Base-by-base conservation (phyloP, 106 monocot species). In the Dendrobium officinale region DNA sequence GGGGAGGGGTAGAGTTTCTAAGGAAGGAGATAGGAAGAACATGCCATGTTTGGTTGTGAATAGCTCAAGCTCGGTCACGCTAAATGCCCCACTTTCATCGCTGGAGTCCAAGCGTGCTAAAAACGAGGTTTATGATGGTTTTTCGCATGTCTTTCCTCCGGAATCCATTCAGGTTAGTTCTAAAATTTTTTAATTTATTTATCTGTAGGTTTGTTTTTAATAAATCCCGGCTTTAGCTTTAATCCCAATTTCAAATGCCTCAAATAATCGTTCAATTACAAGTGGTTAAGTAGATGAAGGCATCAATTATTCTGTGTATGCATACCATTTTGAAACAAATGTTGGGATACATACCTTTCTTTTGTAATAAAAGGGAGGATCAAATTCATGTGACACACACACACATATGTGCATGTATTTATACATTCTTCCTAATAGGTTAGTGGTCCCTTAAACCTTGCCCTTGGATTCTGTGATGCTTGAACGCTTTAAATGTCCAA, bases 41-140 rank as follows among this genome's bases (percentile, higher is more conserved):
- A 73, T 58, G 4, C 40, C 48, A 0, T 93, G 93, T 77, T 84
- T 96, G 85, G 58, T 76, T 41, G 89, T 85, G 31, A 90, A 86
- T 45, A 81, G 77, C 33, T 58, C 89, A 33, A 82, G 51, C 72
- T 93, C 95, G 0, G 89, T 93, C 54, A 91, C 89, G 19, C 85
- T 96, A 6, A 81, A 83, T 31, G 84, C 90, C 29, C 95, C 92
- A 13, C 73, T 67, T 11, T 82, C 92, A 3, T 51, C 77, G 42
- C 33, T 80, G 9, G 95, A 91, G 37, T 42, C 83, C 4, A 91
- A 89, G 81, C 82, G 95, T 16, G 61, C 72, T 27, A 91, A 88
- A 70, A 91, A 80, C 70, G 95, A 96, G 89, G 86, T 90, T 45
- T 96, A 88, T 64, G 91, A 96, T 59, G 95, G 95, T 31, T 96